These are phyloP conservation scores for Thozetella sp. DNA, from an alignment of 495 filamentous ascomycete genomes.

Conservation along the genomic window DNA sequence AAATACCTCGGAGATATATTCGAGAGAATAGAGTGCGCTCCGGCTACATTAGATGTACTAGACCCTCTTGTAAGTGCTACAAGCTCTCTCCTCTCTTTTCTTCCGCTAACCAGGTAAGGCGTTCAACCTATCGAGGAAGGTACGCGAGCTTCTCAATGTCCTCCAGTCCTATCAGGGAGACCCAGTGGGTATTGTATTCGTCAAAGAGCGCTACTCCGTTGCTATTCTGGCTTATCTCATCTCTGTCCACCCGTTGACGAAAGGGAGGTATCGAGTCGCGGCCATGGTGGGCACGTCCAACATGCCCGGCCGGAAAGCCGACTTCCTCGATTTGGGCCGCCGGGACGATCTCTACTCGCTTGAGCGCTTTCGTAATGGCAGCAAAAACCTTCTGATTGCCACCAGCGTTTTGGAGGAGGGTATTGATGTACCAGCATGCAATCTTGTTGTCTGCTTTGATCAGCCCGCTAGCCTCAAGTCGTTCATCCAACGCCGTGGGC, in stretches of 20 bases:
- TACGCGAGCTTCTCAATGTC: constrained; percentile 55
- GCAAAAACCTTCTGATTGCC: constrained; percentile 76
- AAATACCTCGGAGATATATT: constrained; percentile 61
- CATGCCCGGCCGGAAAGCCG: constrained; percentile 41
- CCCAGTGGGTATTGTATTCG: constrained; percentile 79
- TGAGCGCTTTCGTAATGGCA: constrained; percentile 66
- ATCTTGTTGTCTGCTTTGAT: constrained; percentile 86
- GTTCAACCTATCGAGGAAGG: constrained; percentile 51
- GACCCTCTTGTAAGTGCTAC: not conserved
- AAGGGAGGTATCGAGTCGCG: constrained; percentile 57
- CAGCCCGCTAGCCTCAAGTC: constrained; percentile 75
- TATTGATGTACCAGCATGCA: constrained; percentile 84
- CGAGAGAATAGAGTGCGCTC: constrained; percentile 35
- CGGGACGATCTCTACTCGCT: constrained; percentile 60
- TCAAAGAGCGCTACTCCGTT: constrained; percentile 70
- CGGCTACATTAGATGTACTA: constrained; percentile 12
- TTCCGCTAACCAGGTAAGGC: constrained; percentile 3
- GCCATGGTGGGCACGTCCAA: constrained; percentile 76
- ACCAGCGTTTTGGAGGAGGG: constrained; percentile 92
- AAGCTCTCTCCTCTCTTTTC: not conserved
- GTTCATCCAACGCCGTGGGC: constrained; percentile 85
- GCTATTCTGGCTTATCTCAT: constrained; percentile 68
- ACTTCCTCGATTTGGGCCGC: constrained; percentile 63
- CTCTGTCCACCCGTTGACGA: constrained; percentile 58
- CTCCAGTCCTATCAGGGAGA: constrained; percentile 36